Evolutionary conservation across 148 eudicot species (phyloP).

Genomic region (Fagopyrum esculentum): DNA sequence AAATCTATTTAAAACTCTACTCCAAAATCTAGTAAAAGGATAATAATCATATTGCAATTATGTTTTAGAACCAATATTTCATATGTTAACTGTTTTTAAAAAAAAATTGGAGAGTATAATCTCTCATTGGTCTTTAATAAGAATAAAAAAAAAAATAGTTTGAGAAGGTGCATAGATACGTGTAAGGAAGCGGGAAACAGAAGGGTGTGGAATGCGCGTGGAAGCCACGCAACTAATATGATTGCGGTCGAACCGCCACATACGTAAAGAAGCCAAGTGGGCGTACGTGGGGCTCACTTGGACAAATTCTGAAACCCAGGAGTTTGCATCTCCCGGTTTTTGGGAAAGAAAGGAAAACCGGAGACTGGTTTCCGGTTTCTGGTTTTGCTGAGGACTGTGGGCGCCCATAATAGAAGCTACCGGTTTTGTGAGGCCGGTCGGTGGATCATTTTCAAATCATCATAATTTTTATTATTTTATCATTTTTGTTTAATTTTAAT

Average conservation of each 20-base stretch:
- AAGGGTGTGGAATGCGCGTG: not conserved
- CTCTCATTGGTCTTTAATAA: no score
- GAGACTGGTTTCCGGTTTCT: slow-evolving; percentile 1
- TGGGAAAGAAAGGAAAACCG: slow-evolving; percentile 1
- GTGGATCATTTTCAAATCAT: not conserved
- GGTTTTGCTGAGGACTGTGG: not conserved
- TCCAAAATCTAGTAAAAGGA: no score
- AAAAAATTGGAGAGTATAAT: no score
- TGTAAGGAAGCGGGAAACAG: not conserved
- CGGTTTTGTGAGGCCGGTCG: not conserved
- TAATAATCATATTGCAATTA: no score
- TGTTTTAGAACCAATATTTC: no score
- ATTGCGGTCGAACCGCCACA: slow-evolving; percentile 5
- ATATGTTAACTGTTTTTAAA: no score
- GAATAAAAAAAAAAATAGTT: no score
- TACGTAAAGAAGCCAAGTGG: not conserved
- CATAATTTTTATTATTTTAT: not conserved
- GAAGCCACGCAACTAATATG: not conserved
- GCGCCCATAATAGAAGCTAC: slow-evolving; percentile 1
- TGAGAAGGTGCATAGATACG: not conserved
- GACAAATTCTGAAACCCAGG: not conserved
- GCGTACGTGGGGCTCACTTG: not conserved
- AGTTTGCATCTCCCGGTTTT: slow-evolving; percentile 7
- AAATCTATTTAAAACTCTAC: no score
- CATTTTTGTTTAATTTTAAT: not conserved